Conservation (phyloP, 148 eudicot species). For the Beta vulgaris region DNA sequence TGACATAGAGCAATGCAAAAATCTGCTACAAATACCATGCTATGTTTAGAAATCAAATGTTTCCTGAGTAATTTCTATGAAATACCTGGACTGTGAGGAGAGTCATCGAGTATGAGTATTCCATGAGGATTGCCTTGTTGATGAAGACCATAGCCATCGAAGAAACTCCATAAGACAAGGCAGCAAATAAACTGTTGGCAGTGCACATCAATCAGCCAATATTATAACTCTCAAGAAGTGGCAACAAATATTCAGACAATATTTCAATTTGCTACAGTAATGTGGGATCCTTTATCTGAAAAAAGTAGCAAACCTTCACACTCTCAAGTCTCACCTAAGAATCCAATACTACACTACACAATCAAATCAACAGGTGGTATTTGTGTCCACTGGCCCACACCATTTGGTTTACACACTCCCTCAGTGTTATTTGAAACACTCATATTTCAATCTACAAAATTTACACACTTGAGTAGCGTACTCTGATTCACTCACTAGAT, state of each 20-base stretch:
- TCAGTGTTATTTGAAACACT: not conserved
- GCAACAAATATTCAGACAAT: too few species aligned
- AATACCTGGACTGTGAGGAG: conserved; percentile 85
- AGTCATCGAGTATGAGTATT: conserved; percentile 82
- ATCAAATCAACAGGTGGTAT: not conserved
- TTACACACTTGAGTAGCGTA: not conserved
- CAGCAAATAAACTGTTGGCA: conserved; percentile 65
- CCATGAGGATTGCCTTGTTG: conserved; percentile 91
- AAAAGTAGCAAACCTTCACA: not conserved
- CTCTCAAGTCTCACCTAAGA: not conserved
- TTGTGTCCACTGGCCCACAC: not conserved
- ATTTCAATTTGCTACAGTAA: too few species aligned
- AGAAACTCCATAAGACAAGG: conserved; percentile 83
- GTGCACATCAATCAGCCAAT: not conserved
- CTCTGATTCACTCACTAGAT: not conserved
- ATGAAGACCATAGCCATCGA: conserved; percentile 99
- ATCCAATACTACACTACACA: not conserved
- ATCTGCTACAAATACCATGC: not conserved
- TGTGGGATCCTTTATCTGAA: not conserved
- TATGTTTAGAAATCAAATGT: not conserved
- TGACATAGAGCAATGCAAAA: not conserved
- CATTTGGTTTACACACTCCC: not conserved
- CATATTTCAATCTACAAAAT: not conserved
- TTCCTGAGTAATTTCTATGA: not conserved
- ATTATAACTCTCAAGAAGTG: not conserved